Percentiles rank a stretch among this genome's conserved stretches.
phyloP scores from a whole-genome alignment of 805 yeast species.

The Cyberlindnera saturnus region DNA sequence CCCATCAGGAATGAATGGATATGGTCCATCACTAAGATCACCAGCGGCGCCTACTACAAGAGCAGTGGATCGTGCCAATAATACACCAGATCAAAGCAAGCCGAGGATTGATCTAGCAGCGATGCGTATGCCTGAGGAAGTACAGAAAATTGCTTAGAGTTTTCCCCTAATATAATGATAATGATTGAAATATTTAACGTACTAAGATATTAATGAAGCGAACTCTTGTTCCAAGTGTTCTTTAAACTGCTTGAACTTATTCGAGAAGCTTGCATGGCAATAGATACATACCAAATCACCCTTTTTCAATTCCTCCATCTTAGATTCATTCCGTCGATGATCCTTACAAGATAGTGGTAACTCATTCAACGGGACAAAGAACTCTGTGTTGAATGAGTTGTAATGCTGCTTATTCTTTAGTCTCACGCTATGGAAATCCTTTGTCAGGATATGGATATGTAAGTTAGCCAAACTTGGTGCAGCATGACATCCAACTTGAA shows the following conservation, averaged over 20 bases:
- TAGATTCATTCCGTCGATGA: conserved; percentile 33
- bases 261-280: conserved; percentile 35
- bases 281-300: conserved; percentile 35
- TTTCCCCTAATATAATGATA: no score
- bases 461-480: conserved; percentile 64
- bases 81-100: conserved; percentile 17
- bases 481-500: conserved; percentile 61
- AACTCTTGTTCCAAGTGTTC: conserved; percentile 35
- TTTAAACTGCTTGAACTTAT: conserved; percentile 38
- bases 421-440: conserved; percentile 48
- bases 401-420: conserved; percentile 63
- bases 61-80: conserved; percentile 32
- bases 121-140: conserved; percentile 7
- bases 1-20: not conserved
- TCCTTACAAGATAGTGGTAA: conserved; percentile 40
- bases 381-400: conserved; percentile 61
- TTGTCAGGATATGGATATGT: conserved; percentile 68
- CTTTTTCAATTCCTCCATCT: conserved; percentile 31
- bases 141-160: not conserved
- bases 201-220: not conserved
- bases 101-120: conserved; percentile 21
- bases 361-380: conserved; percentile 52
- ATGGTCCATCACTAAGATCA: conserved; percentile 7
- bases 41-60: conserved; percentile 32
- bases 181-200: not conserved